A percentile compares a stretch with the other conserved stretches of the same genome.
phyloP scores from a whole-genome alignment of 2,329 filamentous ascomycete genomes.

The Amphichorda felina region DNA sequence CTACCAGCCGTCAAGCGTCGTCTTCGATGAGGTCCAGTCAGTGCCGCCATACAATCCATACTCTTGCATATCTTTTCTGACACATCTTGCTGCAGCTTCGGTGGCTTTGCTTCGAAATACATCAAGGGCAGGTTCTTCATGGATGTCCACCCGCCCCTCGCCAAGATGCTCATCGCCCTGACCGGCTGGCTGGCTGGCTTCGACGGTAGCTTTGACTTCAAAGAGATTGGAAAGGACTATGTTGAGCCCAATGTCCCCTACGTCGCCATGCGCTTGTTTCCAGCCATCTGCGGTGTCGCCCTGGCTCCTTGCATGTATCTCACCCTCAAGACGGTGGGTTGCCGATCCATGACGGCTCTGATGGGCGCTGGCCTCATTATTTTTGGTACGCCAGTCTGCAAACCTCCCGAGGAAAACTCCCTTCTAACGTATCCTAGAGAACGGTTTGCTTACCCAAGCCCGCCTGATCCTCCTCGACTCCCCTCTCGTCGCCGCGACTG shows the following conservation, averaged over 20 bases:
- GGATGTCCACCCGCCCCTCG: constrained; percentile 97
- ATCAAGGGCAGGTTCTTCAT: constrained; percentile 99
- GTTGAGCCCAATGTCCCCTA: constrained; percentile 90
- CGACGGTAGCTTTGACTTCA: constrained; percentile 94
- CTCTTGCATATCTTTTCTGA: no score
- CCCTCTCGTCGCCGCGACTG: constrained; percentile 85
- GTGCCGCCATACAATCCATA: no score
- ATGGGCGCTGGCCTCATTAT: constrained; percentile 80
- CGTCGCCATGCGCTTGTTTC: constrained; percentile 91
- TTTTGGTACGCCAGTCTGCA: constrained; percentile 52
- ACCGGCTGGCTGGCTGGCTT: constrained; percentile 93
- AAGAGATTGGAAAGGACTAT: constrained; percentile 99
- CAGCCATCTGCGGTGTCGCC: constrained; percentile 78
- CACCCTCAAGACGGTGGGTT: constrained; percentile 82
- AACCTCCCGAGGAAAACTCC: neutral
- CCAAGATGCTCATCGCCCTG: constrained; percentile 91
- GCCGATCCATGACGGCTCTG: constrained; percentile 72
- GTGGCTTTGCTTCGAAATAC: constrained; percentile 96
- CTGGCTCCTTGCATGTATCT: constrained; percentile 90
- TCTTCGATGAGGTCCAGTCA: constrained; percentile 98
- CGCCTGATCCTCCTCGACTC: constrained; percentile 94
- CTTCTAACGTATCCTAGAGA: constrained; percentile 49
- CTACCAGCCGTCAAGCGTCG: constrained; percentile 90
- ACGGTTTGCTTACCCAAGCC: constrained; percentile 88
- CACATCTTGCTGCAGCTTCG: constrained; percentile 54